These are phyloP conservation scores for Tuber borchii DNA, from an alignment of 495 filamentous ascomycete genomes.

Conservation along the genomic window DNA sequence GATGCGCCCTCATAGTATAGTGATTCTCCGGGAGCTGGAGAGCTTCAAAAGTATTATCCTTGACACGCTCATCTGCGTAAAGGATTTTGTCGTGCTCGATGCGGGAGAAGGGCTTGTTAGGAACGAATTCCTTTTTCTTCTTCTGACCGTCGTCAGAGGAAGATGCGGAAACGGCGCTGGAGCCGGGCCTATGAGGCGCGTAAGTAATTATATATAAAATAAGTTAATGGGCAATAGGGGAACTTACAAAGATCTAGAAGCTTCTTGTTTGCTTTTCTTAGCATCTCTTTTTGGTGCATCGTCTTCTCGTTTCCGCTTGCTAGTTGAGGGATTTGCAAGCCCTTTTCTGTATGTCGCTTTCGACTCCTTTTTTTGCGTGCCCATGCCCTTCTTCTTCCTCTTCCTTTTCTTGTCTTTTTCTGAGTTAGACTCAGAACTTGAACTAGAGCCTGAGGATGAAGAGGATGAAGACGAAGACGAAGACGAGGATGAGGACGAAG, in stretches of 20 bases:
- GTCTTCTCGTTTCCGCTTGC: constrained; percentile 43
- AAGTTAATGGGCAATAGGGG: constrained; percentile 27
- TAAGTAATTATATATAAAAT: constrained; percentile 20
- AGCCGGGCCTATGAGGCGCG: constrained; percentile 31
- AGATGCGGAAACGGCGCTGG: constrained; percentile 18
- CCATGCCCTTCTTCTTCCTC: constrained; percentile 42
- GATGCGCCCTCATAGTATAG: constrained; percentile 79
- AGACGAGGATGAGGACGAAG: constrained; percentile 47
- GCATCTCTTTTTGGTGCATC: constrained; percentile 49
- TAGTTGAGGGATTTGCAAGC: constrained; percentile 34
- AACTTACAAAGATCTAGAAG: constrained; percentile 33
- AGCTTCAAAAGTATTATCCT: constrained; percentile 42
- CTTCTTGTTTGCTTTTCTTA: constrained; percentile 29
- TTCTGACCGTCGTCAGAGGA: constrained; percentile 41
- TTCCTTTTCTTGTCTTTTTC: constrained; percentile 32
- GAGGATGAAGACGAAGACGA: constrained; percentile 46
- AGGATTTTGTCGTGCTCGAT: constrained; percentile 54
- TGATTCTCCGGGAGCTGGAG: constrained; percentile 58
- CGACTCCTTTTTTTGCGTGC: constrained; percentile 20
- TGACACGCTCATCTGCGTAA: constrained; percentile 49
- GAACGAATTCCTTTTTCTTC: constrained; percentile 49
- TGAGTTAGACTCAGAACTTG: constrained; percentile 25
- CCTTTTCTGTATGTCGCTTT: constrained; percentile 14
- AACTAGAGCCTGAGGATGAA: constrained; percentile 35
- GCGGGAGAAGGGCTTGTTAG: constrained; percentile 58